phyloP scores from a whole-genome alignment of 768 basidiomycete genomes.

The Collybia sp. region DNA sequence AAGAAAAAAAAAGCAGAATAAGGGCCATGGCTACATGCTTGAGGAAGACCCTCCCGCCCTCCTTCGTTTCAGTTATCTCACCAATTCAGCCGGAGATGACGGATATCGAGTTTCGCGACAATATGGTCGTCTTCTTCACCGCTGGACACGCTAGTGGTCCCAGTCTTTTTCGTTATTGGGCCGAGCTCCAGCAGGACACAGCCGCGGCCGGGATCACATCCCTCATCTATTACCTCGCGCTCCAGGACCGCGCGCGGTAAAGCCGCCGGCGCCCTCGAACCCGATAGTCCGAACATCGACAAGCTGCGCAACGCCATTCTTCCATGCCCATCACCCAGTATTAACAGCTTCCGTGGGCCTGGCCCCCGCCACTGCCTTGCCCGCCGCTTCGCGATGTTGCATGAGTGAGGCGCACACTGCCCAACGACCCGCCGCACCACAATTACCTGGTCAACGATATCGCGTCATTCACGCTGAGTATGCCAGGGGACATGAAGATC shows the following conservation, averaged over 20 bases:
- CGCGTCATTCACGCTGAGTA: constrained; percentile 7
- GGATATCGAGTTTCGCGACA: constrained; percentile 18
- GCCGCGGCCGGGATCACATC: constrained; percentile 19
- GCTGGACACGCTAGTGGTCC: constrained; percentile 19
- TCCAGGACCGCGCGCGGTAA: constrained; percentile 21
- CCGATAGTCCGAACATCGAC: constrained; percentile 13
- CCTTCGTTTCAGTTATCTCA: too few relatives aligned
- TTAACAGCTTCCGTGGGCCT: background rate
- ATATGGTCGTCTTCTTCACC: constrained; percentile 21
- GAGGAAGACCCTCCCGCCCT: constrained; percentile 1
- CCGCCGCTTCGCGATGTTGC: constrained; percentile 8
- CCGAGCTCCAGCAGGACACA: constrained; percentile 12
- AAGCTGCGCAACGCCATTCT: constrained; percentile 13
- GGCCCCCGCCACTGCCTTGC: constrained; percentile 10
- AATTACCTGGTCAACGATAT: background rate
- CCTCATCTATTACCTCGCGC: constrained; percentile 19
- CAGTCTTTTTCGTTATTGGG: background rate
- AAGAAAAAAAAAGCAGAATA: constrained; percentile 11
- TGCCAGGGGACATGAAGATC: constrained; percentile 6
- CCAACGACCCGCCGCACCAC: background rate
- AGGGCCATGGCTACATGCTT: constrained; percentile 19
- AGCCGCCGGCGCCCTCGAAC: constrained; percentile 15
- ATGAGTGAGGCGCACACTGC: constrained; percentile 3
- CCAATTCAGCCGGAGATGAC: constrained; percentile 9
- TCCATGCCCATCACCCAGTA: background rate